phyloP scores from a whole-genome alignment of 257 asterid genomes.

The Solanum bulbocastanum region DNA sequence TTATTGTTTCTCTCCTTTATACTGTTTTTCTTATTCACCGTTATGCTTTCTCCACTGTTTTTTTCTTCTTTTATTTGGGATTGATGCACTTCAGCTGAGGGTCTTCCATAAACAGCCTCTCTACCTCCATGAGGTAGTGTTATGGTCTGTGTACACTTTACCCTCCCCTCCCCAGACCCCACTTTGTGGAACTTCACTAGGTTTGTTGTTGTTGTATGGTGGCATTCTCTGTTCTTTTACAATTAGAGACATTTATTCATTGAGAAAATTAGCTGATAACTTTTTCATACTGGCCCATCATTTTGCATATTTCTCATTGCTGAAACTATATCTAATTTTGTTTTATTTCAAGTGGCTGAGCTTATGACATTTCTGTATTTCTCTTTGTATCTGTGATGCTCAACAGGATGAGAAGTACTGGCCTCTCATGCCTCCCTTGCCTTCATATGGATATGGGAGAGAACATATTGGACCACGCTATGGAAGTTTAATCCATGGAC shows the following conservation, averaged over 20 bases:
- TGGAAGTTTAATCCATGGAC: slow-evolving; percentile 79
- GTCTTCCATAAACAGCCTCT: not conserved
- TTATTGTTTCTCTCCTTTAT: not conserved
- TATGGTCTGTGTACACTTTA: not conserved
- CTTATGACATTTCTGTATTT: not conserved
- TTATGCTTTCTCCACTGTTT: not conserved
- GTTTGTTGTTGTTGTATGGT: not conserved
- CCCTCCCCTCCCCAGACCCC: not conserved
- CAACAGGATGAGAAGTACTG: slow-evolving; percentile 58
- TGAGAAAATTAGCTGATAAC: not conserved
- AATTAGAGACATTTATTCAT: not conserved
- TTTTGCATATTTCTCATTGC: not conserved
- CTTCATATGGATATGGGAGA: slow-evolving; percentile 73
- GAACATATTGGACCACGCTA: slow-evolving; percentile 74
- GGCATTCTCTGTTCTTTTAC: not conserved
- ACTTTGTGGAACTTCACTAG: not conserved
- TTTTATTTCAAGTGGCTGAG: not conserved
- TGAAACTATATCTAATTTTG: not conserved
- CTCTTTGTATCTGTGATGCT: not conserved
- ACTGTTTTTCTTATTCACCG: no score
- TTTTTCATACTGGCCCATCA: not conserved
- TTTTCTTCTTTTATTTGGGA: not conserved
- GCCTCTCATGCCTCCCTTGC: slow-evolving; percentile 83
- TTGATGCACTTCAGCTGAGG: not conserved
- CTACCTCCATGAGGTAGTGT: not conserved